Base-by-base conservation (phyloP, 1,139 yeast genomes). In the Scheffersomyces quercinus region DNA sequence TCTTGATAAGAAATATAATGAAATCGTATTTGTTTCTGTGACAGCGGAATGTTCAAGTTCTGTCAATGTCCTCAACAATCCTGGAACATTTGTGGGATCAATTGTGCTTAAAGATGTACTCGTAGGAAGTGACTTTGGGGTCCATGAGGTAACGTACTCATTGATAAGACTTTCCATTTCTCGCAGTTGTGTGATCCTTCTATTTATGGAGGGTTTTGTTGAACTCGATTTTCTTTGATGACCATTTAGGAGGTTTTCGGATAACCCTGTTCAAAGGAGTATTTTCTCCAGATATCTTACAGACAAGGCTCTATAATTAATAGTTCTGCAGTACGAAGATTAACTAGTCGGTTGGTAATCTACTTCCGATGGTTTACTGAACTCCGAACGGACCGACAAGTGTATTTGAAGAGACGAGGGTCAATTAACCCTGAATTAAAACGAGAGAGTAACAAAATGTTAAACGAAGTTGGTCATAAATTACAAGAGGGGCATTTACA, bases 1-100 rank as follows among this genome's bases (percentile, higher is more conserved):
- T 42, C 57, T 49, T 2, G 69, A 61, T 4, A 60, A 51, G 12
- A 42, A 41, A 42, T 51, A 50, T 35, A 53, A 48, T 11, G 55
- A 12, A 47, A 41, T 28, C 48, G 44, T 51, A 28, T 49, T 35
- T 13, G 51, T 47, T 36, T 52, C 52, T 2, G 56, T 52, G 11
- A 53, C 51, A 1, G 53, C 48, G 2, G 39, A 46, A 4, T 40
- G 30, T n/a, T 46, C 37, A 3, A 46, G 41, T 12, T 45, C 46
- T 2, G 39, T 31, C 4, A 53, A 43, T 3, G 50, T 40, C 31
- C 38, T 41, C 15, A 43, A 28, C 10, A 57, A 40, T 3, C 47
- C 47, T 2, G 45, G 28, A 1, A 47, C 47, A 10, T 47, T 38
- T 4, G 53, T 49, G 12, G 60, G 53, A 36, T 48, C 49, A 11